Evolutionary conservation across 106 monocot genomes (phyloP).

Genomic region (Acorus gramineus): DNA sequence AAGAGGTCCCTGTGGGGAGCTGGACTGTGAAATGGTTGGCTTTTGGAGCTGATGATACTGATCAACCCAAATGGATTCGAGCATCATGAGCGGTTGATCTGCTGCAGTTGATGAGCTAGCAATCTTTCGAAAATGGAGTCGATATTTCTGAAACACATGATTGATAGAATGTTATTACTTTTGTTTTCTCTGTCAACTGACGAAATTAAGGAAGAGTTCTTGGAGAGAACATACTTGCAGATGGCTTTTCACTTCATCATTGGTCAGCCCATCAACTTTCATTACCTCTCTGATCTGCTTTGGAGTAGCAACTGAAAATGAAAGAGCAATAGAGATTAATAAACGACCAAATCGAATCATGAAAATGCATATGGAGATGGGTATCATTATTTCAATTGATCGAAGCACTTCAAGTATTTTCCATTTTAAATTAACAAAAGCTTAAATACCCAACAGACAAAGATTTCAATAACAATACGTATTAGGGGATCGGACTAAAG

Average conservation of each 20-base stretch:
- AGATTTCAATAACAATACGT: too few species aligned
- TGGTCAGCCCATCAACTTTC: conserved; percentile 94
- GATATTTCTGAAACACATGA: conserved; percentile 59
- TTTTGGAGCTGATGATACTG: conserved; percentile 24
- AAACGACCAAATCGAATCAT: too few species aligned
- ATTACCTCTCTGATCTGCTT: conserved; percentile 97
- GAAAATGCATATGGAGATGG: too few species aligned
- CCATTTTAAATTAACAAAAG: too few species aligned
- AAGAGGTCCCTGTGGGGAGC: conserved; percentile 80
- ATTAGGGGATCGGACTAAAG: too few species aligned
- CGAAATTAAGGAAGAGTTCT: background rate
- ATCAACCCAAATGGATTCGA: conserved; percentile 35
- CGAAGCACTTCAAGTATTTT: too few species aligned
- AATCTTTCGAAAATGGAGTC: conserved; percentile 61
- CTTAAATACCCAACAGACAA: too few species aligned
- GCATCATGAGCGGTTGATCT: conserved; percentile 11
- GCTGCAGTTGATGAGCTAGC: conserved; percentile 16
- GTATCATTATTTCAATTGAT: too few species aligned
- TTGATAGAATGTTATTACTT: background rate
- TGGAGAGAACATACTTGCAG: conserved; percentile 44
- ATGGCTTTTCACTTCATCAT: conserved; percentile 99
- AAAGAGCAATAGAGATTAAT: too few species aligned
- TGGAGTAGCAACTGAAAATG: conserved; percentile 70
- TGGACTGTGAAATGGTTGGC: conserved; percentile 39
- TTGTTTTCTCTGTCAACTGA: background rate